phyloP scores from a whole-genome alignment of 805 yeast species.

The Candida ficus region DNA sequence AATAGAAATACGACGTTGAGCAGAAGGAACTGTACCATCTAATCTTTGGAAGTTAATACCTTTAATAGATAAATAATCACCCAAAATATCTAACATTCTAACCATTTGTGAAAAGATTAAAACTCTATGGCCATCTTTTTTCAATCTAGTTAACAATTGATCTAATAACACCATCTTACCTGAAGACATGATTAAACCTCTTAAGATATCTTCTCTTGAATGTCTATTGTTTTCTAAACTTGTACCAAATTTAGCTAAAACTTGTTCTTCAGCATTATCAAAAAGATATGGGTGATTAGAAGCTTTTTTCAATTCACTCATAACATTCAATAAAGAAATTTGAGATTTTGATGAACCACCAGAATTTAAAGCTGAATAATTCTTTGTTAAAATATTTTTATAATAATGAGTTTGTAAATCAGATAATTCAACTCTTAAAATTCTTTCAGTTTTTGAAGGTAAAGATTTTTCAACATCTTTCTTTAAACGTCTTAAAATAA shows the following conservation, averaged over 20 bases:
- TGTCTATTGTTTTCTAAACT: constrained; percentile 30
- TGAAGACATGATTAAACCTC: constrained; percentile 94
- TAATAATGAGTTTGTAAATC: constrained; percentile 95
- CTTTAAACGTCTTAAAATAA: constrained; percentile 85
- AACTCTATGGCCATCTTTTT: constrained; percentile 94
- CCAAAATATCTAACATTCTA: constrained; percentile 87
- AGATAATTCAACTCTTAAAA: constrained; percentile 88
- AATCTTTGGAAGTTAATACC: constrained; percentile 87
- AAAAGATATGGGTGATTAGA: constrained; percentile 95
- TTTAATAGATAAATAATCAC: constrained; percentile 84
- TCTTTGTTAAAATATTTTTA: constrained; percentile 86
- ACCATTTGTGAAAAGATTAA: constrained; percentile 97
- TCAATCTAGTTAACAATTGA: constrained; percentile 75
- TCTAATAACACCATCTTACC: constrained; percentile 98
- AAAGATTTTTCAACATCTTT: constrained; percentile 96
- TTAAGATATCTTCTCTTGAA: constrained; percentile 72
- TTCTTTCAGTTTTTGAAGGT: constrained; percentile 94
- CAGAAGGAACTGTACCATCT: constrained; percentile 95
- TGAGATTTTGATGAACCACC: constrained; percentile 76
- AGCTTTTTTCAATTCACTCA: constrained; percentile 95
- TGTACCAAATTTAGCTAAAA: constrained; percentile 60
- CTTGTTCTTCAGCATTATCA: constrained; percentile 86
- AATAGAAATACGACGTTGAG: constrained; percentile 88
- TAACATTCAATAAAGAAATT: constrained; percentile 80
- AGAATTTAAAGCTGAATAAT: constrained; percentile 78